phyloP scores from a whole-genome alignment of 495 filamentous ascomycete genomes.

The Chaetomium fimeti region DNA sequence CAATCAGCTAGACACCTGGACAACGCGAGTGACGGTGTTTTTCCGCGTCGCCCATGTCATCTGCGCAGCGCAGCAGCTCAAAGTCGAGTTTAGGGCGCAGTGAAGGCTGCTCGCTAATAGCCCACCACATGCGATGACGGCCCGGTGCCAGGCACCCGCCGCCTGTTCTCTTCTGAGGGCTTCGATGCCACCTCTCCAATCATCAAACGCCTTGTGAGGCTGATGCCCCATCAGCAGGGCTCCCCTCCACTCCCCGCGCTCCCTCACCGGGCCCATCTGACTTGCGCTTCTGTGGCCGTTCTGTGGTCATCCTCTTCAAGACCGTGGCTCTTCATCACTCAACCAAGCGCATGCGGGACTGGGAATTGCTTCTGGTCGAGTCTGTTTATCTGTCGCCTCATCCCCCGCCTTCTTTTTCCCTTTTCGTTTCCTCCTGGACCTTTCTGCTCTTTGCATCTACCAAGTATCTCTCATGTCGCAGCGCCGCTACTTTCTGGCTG shows the following conservation, averaged over 20 bases:
- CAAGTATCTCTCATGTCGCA: slow-evolving; percentile 15
- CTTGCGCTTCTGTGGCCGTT: slow-evolving; percentile 33
- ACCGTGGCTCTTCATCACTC: slow-evolving; percentile 24
- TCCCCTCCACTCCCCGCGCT: slow-evolving; percentile 26
- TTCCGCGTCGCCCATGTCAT: slow-evolving; percentile 18
- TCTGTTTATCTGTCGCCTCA: slow-evolving; percentile 16
- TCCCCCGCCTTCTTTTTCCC: slow-evolving; percentile 14
- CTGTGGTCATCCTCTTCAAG: slow-evolving; percentile 32
- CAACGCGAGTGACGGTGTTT: slow-evolving; percentile 22
- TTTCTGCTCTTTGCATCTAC: neutral
- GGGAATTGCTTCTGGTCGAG: slow-evolving; percentile 17
- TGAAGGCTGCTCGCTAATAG: slow-evolving; percentile 25
- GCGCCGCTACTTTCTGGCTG: neutral
- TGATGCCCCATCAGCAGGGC: slow-evolving; percentile 41
- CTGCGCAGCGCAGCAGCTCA: slow-evolving; percentile 19
- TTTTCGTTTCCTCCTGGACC: neutral
- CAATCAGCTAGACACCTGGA: neutral
- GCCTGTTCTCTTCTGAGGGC: slow-evolving; percentile 30
- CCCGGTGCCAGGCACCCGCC: slow-evolving; percentile 35
- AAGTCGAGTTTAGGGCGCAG: slow-evolving; percentile 26
- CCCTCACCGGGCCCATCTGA: slow-evolving; percentile 41
- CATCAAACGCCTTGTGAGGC: slow-evolving; percentile 33
- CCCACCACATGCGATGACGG: slow-evolving; percentile 24
- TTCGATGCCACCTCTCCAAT: slow-evolving; percentile 39
- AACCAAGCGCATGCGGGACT: slow-evolving; percentile 14